Conservation (phyloP, 441 rosid species). For the Raphanus hybrid region DNA sequence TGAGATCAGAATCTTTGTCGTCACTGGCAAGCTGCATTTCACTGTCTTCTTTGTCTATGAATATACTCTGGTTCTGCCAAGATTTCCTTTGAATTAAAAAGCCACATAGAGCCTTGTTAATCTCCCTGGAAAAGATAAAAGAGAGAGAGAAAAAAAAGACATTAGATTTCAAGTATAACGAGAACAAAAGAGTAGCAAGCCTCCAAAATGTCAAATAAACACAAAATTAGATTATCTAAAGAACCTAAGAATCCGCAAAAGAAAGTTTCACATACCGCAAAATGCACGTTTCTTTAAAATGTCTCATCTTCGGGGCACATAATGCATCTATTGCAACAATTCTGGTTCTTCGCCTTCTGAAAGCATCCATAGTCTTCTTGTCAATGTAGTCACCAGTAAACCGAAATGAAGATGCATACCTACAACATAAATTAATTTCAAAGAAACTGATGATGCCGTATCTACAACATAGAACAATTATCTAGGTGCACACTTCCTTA, state of each 20-base stretch:
- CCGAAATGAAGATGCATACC: constrained; percentile 93
- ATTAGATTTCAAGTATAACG: constrained; percentile 13
- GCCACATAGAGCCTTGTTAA: constrained; percentile 90
- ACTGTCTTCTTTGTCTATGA: constrained; percentile 39
- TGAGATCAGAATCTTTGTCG: constrained; percentile 30
- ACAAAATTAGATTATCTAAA: constrained; percentile 11
- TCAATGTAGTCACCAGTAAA: constrained; percentile 82
- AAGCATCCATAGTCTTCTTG: constrained; percentile 56
- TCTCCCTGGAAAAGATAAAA: constrained; percentile 68
- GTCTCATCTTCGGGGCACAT: constrained; percentile 64
- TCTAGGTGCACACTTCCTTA: constrained; percentile 12
- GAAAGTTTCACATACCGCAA: constrained; percentile 61
- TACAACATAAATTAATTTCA: constrained; percentile 39
- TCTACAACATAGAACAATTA: too few relatives aligned
- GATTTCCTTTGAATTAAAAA: constrained; percentile 61
- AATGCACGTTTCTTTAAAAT: constrained; percentile 57
- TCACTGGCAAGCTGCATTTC: constrained; percentile 43
- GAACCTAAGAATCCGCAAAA: constrained; percentile 16
- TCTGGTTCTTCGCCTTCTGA: constrained; percentile 68
- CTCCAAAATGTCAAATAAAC: constrained; percentile 12
- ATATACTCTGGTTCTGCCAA: constrained; percentile 42
- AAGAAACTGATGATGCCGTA: constrained; percentile 23
- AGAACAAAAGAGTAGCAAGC: constrained; percentile 15
- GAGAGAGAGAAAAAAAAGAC: background rate
- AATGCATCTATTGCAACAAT: constrained; percentile 90